Evolutionary conservation across 768 basidiomycete species (phyloP).

Genomic region (Boletus reticuloceps): DNA sequence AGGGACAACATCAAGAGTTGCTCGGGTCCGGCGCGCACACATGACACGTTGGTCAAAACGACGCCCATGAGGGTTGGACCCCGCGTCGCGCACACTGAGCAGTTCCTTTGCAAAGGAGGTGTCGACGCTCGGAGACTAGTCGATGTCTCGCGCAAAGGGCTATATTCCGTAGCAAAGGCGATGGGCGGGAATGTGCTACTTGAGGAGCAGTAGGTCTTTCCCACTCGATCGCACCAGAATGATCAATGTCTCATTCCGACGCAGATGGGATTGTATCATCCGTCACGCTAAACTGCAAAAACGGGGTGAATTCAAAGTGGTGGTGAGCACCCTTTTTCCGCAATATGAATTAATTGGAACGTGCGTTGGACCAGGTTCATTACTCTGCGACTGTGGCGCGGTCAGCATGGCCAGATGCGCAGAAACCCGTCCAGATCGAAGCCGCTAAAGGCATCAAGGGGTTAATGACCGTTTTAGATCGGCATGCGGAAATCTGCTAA

Average conservation of each 20-base stretch:
- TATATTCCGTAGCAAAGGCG: slow-evolving; percentile 31
- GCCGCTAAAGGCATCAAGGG: slow-evolving; percentile 35
- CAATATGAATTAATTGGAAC: slow-evolving; percentile 8
- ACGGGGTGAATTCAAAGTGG: slow-evolving; percentile 34
- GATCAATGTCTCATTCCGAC: slow-evolving; percentile 13
- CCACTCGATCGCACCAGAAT: slow-evolving; percentile 15
- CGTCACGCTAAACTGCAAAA: slow-evolving; percentile 29
- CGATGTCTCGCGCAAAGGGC: slow-evolving; percentile 31
- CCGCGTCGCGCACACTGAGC: slow-evolving; percentile 34
- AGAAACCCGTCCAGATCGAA: slow-evolving; percentile 34
- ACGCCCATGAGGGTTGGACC: slow-evolving; percentile 29
- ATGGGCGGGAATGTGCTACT: slow-evolving; percentile 38
- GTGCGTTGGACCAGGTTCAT: slow-evolving; percentile 25
- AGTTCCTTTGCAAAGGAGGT: slow-evolving; percentile 35
- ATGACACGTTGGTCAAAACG: slow-evolving; percentile 21
- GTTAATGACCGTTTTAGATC: slow-evolving; percentile 37
- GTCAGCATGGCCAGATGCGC: slow-evolving; percentile 35
- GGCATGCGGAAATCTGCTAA: slow-evolving; percentile 28
- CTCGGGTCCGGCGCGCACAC: slow-evolving; percentile 33
- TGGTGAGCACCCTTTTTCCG: slow-evolving; percentile 20
- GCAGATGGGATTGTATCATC: slow-evolving; percentile 38
- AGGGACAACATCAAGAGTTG: slow-evolving; percentile 31
- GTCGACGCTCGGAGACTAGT: slow-evolving; percentile 35
- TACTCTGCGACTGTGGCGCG: slow-evolving; percentile 37
- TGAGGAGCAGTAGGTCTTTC: slow-evolving; percentile 33